Evolutionary conservation across 2,329 filamentous ascomycete species (phyloP), one percentile per base, ranked within the genome.

Genomic region (Colletotrichum caudatum): DNA sequence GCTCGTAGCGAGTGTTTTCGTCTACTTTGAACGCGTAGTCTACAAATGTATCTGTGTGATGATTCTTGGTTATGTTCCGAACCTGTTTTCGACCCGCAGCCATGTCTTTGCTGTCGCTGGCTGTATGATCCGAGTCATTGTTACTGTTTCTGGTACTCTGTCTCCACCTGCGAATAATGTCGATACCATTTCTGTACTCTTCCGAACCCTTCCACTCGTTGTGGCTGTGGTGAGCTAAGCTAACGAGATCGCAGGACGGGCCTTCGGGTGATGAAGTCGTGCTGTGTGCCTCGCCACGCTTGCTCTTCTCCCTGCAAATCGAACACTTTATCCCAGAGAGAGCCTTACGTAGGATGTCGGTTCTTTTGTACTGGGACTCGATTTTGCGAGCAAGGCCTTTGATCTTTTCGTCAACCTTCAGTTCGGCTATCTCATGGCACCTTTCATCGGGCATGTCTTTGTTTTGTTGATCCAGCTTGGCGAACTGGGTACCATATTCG

Each of bases 331-430:
- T 48, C 11, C 6, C 14, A 20, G 29, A 20, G 3, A 66, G 46
- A 5, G 64, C 64, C 18, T 37, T 44, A 0, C 56, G 56, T 3
- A 66, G 26, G 1, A 48, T 46, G 11, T 54, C 57, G 3, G 48
- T 61, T 11, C 64, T 37, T n/a, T 39, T 66, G 35, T 66, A 66
- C 12, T 44, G 56, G 0, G 56, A 20, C n/a, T 66, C 64, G 3
- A 66, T 61, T 2, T 37, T 37, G 35, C n/a, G 3, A 7, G 64
- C 64, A 14, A 54, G 56, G 4, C 46, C 41, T 1, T 41, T 4
- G 20, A 70, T 66, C 23, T 33, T 61, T 7, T 48, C 37, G 23
- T 48, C 29, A 5, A 70, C n/a, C 5, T 33, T 44, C 0, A 4
- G 12, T 12, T 41, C 39, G 2, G 62, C 62, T 1, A 7, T 23